Percentiles rank a stretch among this genome's conserved stretches.
Conservation (phyloP, 352 stramenopile species). For the Phytopythium vexans region DNA sequence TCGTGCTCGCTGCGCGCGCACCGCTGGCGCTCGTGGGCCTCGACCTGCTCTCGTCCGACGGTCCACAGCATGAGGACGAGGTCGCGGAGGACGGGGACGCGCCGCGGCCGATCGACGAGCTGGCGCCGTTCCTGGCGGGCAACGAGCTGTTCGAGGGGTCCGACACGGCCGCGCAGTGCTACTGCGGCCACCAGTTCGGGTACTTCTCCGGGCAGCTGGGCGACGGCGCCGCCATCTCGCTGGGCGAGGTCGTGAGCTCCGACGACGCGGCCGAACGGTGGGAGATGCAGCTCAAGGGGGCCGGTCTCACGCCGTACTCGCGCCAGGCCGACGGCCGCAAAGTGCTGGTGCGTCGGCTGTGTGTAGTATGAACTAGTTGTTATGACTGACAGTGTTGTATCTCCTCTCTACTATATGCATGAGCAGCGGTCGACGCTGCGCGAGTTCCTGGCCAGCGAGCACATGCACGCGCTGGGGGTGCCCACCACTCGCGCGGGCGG, state of each 20-base stretch:
- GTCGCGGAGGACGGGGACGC: constrained; percentile 10
- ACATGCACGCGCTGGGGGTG: constrained; percentile 94
- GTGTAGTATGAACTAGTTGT: neutral
- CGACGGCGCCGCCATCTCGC: constrained; percentile 87
- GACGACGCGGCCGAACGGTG: constrained; percentile 41
- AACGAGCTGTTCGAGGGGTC: constrained; percentile 75
- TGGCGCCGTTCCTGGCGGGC: constrained; percentile 60
- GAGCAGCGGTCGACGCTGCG: constrained; percentile 91
- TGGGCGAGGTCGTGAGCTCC: constrained; percentile 76
- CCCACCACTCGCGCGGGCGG: constrained; percentile 91
- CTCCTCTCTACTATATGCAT: neutral
- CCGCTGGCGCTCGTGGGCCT: constrained; percentile 64
- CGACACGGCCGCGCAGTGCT: constrained; percentile 85
- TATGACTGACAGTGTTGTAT: constrained; percentile 3
- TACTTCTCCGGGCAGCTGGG: constrained; percentile 91
- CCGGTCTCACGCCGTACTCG: constrained; percentile 94
- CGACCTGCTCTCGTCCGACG: constrained; percentile 29
- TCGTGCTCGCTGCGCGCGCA: constrained; percentile 51
- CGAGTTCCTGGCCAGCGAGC: constrained; percentile 96
- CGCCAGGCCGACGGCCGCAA: constrained; percentile 93
- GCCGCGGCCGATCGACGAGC: constrained; percentile 30
- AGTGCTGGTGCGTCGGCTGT: constrained; percentile 52
- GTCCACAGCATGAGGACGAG: neutral
- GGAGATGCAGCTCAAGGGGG: constrained; percentile 97
- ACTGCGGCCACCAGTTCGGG: constrained; percentile 91